phyloP scores from a whole-genome alignment of 139 green algal genomes.

The Ulvella scutata region DNA sequence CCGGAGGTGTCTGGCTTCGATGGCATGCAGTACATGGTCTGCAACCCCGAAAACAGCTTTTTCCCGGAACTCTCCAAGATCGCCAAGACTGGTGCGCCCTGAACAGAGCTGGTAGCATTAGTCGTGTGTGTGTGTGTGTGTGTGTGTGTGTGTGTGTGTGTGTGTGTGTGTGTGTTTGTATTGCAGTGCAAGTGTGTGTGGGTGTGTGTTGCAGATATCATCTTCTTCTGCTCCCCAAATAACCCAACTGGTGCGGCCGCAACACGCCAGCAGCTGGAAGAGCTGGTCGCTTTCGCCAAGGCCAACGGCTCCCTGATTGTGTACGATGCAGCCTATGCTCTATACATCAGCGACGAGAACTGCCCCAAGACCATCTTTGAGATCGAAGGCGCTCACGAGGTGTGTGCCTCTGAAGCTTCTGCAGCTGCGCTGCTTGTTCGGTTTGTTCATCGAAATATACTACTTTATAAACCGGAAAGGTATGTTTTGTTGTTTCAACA shows the following conservation, averaged over 20 bases:
- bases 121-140: neutral
- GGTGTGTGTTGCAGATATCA: conserved; percentile 51
- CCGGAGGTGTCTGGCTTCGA: conserved; percentile 57
- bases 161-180: neutral
- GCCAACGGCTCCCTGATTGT: conserved; percentile 81
- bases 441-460: neutral
- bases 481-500: too few species aligned
- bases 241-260: conserved; percentile 87
- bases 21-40: conserved; percentile 84
- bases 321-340: conserved; percentile 95
- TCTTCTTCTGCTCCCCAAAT: conserved; percentile 99
- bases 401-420: neutral
- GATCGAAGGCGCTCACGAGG: conserved; percentile 52
- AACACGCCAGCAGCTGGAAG: conserved; percentile 73
- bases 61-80: conserved; percentile 87
- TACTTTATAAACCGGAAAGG: too few species aligned
- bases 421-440: neutral
- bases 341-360: conserved; percentile 87
- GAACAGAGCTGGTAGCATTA: neutral
- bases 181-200: neutral
- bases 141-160: neutral
- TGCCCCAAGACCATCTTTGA: conserved; percentile 95
- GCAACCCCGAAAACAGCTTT: conserved; percentile 86
- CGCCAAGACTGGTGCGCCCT: neutral
- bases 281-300: conserved; percentile 77